phyloP scores from a whole-genome alignment of 2,329 filamentous ascomycete species.

The Colletotrichum viniferum region DNA sequence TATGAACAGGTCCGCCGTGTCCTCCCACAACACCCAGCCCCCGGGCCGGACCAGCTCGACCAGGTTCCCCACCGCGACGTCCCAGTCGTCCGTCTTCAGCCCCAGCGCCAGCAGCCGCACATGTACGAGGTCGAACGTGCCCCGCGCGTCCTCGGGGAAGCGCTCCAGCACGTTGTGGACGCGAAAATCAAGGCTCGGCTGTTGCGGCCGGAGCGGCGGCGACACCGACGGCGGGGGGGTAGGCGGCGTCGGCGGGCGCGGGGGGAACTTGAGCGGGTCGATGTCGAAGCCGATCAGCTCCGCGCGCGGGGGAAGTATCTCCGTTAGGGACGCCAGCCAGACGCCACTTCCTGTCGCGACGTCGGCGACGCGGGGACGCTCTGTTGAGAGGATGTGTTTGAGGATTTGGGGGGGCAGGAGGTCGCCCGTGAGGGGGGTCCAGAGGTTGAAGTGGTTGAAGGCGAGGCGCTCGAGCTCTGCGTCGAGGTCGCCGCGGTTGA shows the following conservation, averaged over 20 bases:
- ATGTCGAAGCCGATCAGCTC: constrained; percentile 25
- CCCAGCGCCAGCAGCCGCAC: constrained; percentile 18
- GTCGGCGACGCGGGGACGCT: constrained; percentile 21
- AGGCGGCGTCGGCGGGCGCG: not conserved
- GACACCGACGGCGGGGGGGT: not conserved
- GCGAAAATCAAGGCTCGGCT: constrained; percentile 13
- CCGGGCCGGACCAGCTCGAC: constrained; percentile 19
- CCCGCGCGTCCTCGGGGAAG: constrained; percentile 13
- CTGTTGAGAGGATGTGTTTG: not conserved
- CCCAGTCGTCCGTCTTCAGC: constrained; percentile 22
- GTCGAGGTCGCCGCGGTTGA: constrained; percentile 9
- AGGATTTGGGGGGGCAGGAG: constrained; percentile 8
- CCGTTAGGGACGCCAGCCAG: constrained; percentile 23
- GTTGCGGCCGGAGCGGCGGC: not conserved
- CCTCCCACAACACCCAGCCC: constrained; percentile 25
- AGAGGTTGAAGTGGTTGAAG: constrained; percentile 16
- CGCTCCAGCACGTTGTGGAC: constrained; percentile 15
- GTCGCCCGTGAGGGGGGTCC: constrained; percentile 4
- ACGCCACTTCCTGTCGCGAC: constrained; percentile 25
- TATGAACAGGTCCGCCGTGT: constrained; percentile 1
- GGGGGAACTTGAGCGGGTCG: constrained; percentile 22
- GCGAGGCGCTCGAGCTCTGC: constrained; percentile 11
- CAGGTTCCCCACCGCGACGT: constrained; percentile 10
- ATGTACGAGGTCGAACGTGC: constrained; percentile 24
- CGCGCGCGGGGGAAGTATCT: not conserved